Evolutionary conservation across 2,329 filamentous ascomycete genomes (phyloP), one percentile per base, ranked within the genome.

Genomic region (Phoma sp.): DNA sequence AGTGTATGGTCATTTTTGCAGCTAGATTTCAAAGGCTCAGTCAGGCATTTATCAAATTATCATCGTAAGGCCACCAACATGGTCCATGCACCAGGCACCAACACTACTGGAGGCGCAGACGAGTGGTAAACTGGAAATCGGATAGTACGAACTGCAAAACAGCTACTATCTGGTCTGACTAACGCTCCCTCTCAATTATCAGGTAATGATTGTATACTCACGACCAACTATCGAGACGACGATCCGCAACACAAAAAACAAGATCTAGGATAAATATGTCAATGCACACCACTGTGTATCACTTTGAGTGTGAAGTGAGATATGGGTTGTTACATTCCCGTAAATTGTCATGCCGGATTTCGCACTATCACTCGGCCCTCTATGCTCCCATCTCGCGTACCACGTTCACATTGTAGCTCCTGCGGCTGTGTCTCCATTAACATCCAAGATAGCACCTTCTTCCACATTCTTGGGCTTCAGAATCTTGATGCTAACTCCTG

Each of bases 381-480:
- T 19, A 19, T 19, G 35, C 36, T 6, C 19, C 36, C 19, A 19
- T 22, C 10, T 15, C n/a, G 19, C n/a, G n/a, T 38, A 3, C 12
- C 12, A 1, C 21, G 13, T 22, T 58, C 52, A 74, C 72, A 74
- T 74, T 1, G 72, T 75, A 17, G 71, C 71, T 6, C 73, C 73
- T 1, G 71, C 70, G n/a, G 59, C 51, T n/a, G 60, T 69, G 2
- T 60, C 63, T 1, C 72, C 72, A 55, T 69, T 70, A 1, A 69
- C 63, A 55, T 73, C 68, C 31, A 75, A 48, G 29, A 68, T 61
- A 0, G 71, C 69, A 3, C 60, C 70, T 33, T 74, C 72, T 51
- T 73, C 71, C 1, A 48, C 57, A 31, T 61, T 51, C 51, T 63
- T 70, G 1, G 73, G 71, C 53, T 70, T 69, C 10, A 72, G 57